Percentiles rank a stretch among this genome's conserved stretches.
Conservation (phyloP, 1,139 yeast genomes). For the Geotrichum australiense region DNA sequence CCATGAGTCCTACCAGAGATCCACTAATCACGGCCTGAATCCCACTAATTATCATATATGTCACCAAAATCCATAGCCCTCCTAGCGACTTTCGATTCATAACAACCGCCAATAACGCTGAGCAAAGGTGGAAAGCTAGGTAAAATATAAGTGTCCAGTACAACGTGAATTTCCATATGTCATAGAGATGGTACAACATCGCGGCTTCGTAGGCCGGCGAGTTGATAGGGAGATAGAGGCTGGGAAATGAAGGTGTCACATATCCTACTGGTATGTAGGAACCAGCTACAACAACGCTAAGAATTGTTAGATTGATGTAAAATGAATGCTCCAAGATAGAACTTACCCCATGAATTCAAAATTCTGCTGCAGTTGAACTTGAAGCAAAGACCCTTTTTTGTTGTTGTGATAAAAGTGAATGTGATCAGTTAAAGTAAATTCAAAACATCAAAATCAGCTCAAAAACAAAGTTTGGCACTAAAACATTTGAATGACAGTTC, state of each 20-base stretch:
- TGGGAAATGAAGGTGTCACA: slow-evolving; percentile 70
- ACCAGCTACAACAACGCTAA: slow-evolving; percentile 10
- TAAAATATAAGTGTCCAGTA: slow-evolving; percentile 73
- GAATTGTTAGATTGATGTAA: no score
- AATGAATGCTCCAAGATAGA: no score
- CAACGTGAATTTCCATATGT: slow-evolving; percentile 81
- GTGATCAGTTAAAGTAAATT: no score
- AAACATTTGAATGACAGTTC: no score
- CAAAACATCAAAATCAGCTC: no score
- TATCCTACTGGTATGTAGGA: slow-evolving; percentile 69
- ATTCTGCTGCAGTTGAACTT: no score
- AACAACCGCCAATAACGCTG: slow-evolving; percentile 58
- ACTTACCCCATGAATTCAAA: no score
- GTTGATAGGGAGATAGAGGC: slow-evolving; percentile 64
- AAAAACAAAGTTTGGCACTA: no score
- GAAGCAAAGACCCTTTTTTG: no score
- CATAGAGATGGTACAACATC: slow-evolving; percentile 58
- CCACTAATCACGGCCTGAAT: slow-evolving; percentile 66
- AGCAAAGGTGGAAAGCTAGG: slow-evolving; percentile 50
- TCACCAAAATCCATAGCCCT: slow-evolving; percentile 39
- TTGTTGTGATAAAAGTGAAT: no score
- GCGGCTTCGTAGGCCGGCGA: slow-evolving; percentile 42
- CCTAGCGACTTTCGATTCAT: slow-evolving; percentile 41
- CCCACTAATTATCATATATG: slow-evolving; percentile 42
- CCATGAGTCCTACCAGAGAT: slow-evolving; percentile 62